A percentile compares a stretch with the other conserved stretches of the same genome.
Evolutionary conservation across 208 protist genomes (phyloP).

Genomic region (Phytomonas sp.): DNA sequence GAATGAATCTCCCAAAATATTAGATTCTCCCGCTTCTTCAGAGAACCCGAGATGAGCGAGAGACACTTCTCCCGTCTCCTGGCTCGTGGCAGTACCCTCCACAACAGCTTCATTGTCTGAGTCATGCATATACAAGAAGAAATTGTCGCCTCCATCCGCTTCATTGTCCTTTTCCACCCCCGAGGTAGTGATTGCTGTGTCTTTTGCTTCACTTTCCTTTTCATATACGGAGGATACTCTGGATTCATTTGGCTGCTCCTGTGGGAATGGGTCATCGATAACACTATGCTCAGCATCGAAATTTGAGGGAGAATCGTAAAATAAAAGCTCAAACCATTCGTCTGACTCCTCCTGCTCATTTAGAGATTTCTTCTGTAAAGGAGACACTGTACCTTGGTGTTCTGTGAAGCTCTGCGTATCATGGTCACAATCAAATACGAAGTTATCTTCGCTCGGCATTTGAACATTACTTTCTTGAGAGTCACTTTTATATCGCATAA

Average conservation of each 20-base stretch:
- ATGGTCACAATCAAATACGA: background rate
- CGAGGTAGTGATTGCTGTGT: background rate
- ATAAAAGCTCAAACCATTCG: background rate
- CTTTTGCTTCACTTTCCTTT: background rate
- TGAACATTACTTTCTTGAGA: background rate
- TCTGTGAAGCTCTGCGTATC: background rate
- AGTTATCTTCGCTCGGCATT: background rate
- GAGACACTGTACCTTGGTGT: background rate
- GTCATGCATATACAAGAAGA: background rate
- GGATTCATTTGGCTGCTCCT: background rate
- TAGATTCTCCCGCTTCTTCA: background rate
- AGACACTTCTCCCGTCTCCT: background rate
- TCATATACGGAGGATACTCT: background rate
- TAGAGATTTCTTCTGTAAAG: background rate
- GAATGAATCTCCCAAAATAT: background rate
- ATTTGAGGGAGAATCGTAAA: background rate
- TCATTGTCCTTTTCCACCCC: background rate
- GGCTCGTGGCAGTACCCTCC: background rate
- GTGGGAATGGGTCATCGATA: background rate
- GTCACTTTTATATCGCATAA: background rate
- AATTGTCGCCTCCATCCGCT: background rate
- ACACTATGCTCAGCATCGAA: background rate
- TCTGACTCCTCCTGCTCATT: background rate
- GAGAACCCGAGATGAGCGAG: background rate
- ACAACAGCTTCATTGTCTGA: background rate